These are phyloP conservation scores for Neophaeococcomyces aloes DNA, from an alignment of 2,329 filamentous ascomycete species.

Conservation along the genomic window DNA sequence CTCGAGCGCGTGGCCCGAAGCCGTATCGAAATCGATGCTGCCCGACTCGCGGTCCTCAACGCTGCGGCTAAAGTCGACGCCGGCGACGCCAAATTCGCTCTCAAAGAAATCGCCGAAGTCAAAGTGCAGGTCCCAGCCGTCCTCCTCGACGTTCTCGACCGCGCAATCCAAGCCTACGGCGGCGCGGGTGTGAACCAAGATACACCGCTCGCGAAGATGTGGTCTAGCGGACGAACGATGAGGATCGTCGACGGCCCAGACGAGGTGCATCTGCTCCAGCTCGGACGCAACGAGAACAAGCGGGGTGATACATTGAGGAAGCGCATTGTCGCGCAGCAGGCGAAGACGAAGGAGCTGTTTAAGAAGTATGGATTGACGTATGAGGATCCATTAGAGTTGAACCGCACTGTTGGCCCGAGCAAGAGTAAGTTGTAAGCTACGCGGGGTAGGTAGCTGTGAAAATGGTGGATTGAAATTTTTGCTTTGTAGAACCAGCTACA, in stretches of 20 bases:
- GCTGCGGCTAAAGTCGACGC: constrained; percentile 92
- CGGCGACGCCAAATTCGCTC: constrained; percentile 73
- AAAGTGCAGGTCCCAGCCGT: constrained; percentile 83
- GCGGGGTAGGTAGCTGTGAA: too few relatives aligned
- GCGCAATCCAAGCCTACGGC: constrained; percentile 85
- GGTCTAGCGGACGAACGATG: constrained; percentile 75
- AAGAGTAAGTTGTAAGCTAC: constrained; percentile 9
- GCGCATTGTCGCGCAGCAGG: constrained; percentile 18
- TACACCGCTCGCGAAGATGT: constrained; percentile 64
- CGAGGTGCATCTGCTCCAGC: constrained; percentile 69
- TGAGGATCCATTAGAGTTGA: constrained; percentile 16
- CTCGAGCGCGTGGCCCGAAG: constrained; percentile 90
- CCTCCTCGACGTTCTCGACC: constrained; percentile 79
- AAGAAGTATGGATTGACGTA: constrained; percentile 18
- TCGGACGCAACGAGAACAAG: constrained; percentile 47
- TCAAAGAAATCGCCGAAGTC: constrained; percentile 89
- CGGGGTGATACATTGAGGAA: constrained; percentile 26
- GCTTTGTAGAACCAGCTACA: too few relatives aligned
- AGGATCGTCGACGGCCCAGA: constrained; percentile 87
- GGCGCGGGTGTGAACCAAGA: constrained; percentile 88
- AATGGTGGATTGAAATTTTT: too few relatives aligned
- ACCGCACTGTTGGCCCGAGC: constrained; percentile 14
- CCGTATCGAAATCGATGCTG: constrained; percentile 85
- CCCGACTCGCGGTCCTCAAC: constrained; percentile 81
- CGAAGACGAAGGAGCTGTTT: constrained; percentile 17